Percentiles rank a stretch among this genome's conserved stretches.
Evolutionary conservation across 2,329 filamentous ascomycete genomes (phyloP).

Genomic region (Arachnomyces sp.): DNA sequence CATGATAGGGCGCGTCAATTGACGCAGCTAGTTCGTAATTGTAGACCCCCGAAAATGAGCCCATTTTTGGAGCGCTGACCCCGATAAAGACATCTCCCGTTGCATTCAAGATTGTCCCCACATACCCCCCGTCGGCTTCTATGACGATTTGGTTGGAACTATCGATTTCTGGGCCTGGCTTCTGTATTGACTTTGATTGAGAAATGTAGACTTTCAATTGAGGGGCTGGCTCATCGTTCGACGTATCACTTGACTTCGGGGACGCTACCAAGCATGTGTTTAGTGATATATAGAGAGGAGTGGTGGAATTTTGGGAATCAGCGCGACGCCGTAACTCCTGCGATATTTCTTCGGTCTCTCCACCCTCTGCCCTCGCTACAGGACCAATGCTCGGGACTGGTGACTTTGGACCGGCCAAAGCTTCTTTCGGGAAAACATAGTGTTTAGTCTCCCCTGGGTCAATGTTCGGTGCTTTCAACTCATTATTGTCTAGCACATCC

Average conservation of each 20-base stretch:
- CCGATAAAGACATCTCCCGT: conserved; percentile 67
- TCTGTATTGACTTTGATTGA: conserved; percentile 53
- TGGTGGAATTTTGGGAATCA: conserved; percentile 26
- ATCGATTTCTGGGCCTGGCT: conserved; percentile 56
- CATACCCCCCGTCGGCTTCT: conserved; percentile 61
- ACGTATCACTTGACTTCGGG: conserved; percentile 42
- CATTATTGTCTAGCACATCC: conserved; percentile 57
- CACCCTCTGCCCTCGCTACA: conserved; percentile 13
- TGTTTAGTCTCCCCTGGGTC: conserved; percentile 54
- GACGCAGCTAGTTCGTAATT: conserved; percentile 77
- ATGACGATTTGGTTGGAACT: conserved; percentile 33
- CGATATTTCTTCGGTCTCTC: conserved; percentile 9
- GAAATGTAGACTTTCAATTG: conserved; percentile 77
- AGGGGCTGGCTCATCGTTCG: conserved; percentile 45
- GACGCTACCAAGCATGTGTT: conserved; percentile 77
- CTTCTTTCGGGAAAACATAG: conserved; percentile 56
- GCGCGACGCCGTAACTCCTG: conserved; percentile 13
- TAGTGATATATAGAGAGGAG: conserved; percentile 66
- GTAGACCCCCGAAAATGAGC: conserved; percentile 59
- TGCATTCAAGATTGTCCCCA: conserved; percentile 53
- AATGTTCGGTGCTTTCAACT: conserved; percentile 53
- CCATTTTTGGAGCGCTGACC: conserved; percentile 61
- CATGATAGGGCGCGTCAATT: conserved; percentile 69
- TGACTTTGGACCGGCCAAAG: conserved; percentile 43
- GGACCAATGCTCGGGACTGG: conserved; percentile 27